Base-by-base conservation (phyloP, 1,139 yeast species). In the Ogataea hybrid region DNA sequence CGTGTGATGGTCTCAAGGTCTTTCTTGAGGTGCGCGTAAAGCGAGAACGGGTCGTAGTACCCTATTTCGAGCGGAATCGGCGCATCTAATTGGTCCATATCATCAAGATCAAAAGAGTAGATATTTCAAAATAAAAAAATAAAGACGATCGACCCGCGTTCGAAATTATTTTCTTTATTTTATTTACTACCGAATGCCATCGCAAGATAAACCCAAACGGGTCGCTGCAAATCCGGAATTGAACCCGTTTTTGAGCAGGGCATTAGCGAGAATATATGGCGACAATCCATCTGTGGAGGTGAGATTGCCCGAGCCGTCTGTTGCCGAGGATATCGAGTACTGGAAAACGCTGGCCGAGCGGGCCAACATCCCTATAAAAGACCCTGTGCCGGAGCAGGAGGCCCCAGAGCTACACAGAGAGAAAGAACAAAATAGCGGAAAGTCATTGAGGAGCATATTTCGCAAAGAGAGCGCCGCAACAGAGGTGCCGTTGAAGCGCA, bases 11-110 rank as follows among this genome's bases (percentile, higher is more conserved):
- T 50, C 30, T 67, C 65, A 18, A 90, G 62, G 27, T 77, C 81
- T 3, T 68, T 62, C 48, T 72, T 62, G n/a, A 89, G 63, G 35
- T 47, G 47, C 1, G 78, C 74, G 55, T 74, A 84, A 1, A 84
- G 76, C 32, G 77, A 77, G 58, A 86, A 85, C 1, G 97, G 97
- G 59, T 92, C 97, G 62, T 85, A 88, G 62, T 81, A 89, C 8
- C 94, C 89, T 4, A 53, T 57, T 21, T 50, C 40, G 14, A 59
- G 36, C 3, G 32, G 43, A 18, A 45, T 37, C 22, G 32, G 32
- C 14, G 32, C 32, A 11, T 27, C 32, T 22, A 22, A 20, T 21
- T 37, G 32, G 32, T 37, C 37, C 41, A 37, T 37, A 9, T 25
- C 28, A 29, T 32, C 22, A 32, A 31, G 32, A 32, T 27, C 10